A percentile compares a stretch with the other conserved stretches of the same genome.
These are phyloP conservation scores for Fraxinus nigra DNA, from an alignment of 305 asterid genomes.

Conservation along the genomic window DNA sequence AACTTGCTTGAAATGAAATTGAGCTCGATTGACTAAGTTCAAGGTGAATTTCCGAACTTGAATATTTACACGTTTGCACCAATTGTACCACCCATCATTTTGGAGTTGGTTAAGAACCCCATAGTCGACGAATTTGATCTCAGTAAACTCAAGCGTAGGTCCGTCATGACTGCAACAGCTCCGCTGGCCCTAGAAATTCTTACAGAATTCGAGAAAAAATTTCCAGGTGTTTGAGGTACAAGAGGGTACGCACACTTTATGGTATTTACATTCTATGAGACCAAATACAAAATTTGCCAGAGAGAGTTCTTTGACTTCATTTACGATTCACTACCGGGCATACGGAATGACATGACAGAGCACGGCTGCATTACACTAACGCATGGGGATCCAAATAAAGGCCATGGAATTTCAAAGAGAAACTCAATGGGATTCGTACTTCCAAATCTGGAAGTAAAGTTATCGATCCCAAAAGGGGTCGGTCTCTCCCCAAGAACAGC, in stretches of 20 bases:
- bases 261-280: neutral
- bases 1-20: neutral
- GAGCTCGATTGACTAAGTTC: neutral
- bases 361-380: conserved; percentile 86
- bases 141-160: conserved; percentile 53
- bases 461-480: conserved; percentile 64
- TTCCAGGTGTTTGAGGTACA: conserved; percentile 78
- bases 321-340: conserved; percentile 41
- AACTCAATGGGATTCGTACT: conserved; percentile 88
- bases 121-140: conserved; percentile 79
- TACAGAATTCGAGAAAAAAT: conserved; percentile 63
- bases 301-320: neutral
- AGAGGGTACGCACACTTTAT: conserved; percentile 44
- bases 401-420: conserved; percentile 54
- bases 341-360: conserved; percentile 77
- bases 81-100: conserved; percentile 82
- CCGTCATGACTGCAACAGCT: conserved; percentile 95
- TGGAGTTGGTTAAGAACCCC: conserved; percentile 81
- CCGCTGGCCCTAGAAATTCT: conserved; percentile 90
- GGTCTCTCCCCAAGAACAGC: conserved; percentile 61
- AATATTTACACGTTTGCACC: conserved; percentile 61
- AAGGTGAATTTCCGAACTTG: neutral
- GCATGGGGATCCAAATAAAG: conserved; percentile 54
- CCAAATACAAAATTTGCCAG: neutral
- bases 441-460: conserved; percentile 83